Conservation (phyloP, 164 flowering plant genomes). For the Tinospora cordifolia region DNA sequence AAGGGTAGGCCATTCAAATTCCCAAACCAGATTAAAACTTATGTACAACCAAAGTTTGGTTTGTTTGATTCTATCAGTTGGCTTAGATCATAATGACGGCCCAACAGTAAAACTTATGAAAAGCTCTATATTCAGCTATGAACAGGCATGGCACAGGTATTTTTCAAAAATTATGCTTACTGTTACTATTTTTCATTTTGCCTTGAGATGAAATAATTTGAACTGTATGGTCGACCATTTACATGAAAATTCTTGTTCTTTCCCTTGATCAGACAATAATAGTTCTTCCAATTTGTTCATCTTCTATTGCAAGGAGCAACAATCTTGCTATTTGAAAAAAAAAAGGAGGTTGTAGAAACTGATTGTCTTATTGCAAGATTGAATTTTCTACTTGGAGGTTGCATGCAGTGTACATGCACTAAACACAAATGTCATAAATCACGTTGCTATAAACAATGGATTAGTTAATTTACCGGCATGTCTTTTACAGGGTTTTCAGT, state of each 20-base stretch:
- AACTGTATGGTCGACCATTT: background rate
- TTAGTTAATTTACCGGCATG: too few relatives aligned
- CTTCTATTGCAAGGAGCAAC: background rate
- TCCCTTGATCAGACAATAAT: background rate
- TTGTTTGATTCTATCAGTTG: conserved; percentile 20
- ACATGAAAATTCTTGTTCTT: background rate
- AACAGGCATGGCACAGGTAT: conserved; percentile 99
- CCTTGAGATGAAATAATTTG: background rate
- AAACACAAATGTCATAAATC: too few relatives aligned
- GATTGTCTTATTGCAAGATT: too few relatives aligned
- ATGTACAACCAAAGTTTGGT: background rate
- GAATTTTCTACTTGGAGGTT: too few relatives aligned
- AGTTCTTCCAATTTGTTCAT: background rate
- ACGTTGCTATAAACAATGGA: too few relatives aligned
- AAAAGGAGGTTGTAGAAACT: too few relatives aligned
- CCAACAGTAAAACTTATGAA: conserved; percentile 73
- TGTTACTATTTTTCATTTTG: background rate
- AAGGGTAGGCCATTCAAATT: conserved; percentile 42
- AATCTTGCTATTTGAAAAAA: too few relatives aligned
- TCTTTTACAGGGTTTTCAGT: too few relatives aligned
- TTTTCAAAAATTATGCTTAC: background rate
- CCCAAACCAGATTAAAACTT: background rate
- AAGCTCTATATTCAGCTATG: conserved; percentile 93
- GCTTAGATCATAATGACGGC: conserved; percentile 57
- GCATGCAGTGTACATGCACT: too few relatives aligned